Evolutionary conservation across 108 stramenopile species (phyloP).

Genomic region (Cyclotella baltica): DNA sequence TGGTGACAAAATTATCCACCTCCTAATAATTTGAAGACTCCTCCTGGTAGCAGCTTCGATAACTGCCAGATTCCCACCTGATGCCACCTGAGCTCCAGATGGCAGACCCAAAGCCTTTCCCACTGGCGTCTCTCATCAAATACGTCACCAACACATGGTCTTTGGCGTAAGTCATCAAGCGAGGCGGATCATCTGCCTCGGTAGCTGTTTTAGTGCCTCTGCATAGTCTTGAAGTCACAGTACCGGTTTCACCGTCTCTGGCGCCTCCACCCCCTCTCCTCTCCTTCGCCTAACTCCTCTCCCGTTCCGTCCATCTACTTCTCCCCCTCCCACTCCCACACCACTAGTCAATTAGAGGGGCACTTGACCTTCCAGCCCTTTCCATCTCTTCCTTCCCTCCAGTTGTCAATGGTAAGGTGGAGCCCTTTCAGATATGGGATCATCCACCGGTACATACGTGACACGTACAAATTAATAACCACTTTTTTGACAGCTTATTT

Average conservation of each 20-base stretch:
- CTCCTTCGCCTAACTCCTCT: background rate
- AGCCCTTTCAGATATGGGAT: constrained; percentile 23
- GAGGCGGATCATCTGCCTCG: background rate
- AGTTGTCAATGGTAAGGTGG: constrained; percentile 20
- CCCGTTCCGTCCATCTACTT: background rate
- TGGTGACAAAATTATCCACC: constrained; percentile 23
- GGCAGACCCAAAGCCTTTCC: constrained; percentile 39
- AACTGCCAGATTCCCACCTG: constrained; percentile 12
- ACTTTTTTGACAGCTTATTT: too few relatives aligned
- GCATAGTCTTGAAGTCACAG: constrained; percentile 32
- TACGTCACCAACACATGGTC: constrained; percentile 19
- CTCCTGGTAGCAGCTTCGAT: background rate
- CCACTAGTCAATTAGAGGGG: background rate
- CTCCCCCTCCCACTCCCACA: constrained; percentile 19
- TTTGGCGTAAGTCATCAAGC: background rate
- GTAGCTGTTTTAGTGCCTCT: constrained; percentile 5
- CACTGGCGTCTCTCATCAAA: too few relatives aligned
- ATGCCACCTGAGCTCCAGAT: constrained; percentile 1
- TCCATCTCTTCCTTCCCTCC: constrained; percentile 11
- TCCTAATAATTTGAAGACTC: constrained; percentile 38
- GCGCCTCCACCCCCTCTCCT: background rate
- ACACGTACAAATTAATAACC: too few relatives aligned
- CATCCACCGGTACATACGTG: constrained; percentile 13
- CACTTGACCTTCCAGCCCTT: constrained; percentile 2
- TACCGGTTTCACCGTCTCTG: constrained; percentile 27